phyloP scores from a whole-genome alignment of 2,329 filamentous ascomycete species.

The Thielaviopsis ethacetica region DNA sequence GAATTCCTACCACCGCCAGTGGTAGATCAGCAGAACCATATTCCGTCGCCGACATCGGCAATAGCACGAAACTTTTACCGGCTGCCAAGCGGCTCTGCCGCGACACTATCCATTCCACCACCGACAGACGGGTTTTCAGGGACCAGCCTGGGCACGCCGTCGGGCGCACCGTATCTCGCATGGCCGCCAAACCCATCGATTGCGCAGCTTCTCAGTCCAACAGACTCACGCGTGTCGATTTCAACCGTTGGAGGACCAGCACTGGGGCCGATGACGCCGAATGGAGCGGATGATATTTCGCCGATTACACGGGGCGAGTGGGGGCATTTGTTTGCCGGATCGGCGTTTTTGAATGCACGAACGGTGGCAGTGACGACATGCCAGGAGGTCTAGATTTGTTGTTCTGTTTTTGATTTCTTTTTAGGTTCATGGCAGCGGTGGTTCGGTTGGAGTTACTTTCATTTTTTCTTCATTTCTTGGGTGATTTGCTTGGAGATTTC shows the following conservation, averaged over 20 bases:
- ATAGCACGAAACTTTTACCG: constrained; percentile 8
- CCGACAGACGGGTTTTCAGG: background rate
- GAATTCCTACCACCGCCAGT: background rate
- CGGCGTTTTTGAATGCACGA: constrained; percentile 22
- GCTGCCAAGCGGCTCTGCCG: constrained; percentile 6
- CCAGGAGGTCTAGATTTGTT: constrained; percentile 1
- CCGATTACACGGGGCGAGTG: constrained; percentile 46
- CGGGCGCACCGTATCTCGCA: background rate
- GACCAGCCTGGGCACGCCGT: background rate
- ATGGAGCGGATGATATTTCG: constrained; percentile 44
- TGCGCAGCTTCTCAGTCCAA: constrained; percentile 8
- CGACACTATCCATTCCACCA: background rate
- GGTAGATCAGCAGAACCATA: background rate
- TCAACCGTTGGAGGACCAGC: constrained; percentile 6
- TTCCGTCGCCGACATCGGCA: constrained; percentile 6
- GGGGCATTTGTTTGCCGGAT: constrained; percentile 40
- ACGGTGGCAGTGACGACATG: constrained; percentile 37
- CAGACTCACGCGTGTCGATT: constrained; percentile 1
- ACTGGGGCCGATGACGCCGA: constrained; percentile 37
- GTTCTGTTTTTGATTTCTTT: constrained; percentile 2
- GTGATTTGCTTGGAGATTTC: constrained; percentile 8
- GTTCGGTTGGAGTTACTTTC: constrained; percentile 12
- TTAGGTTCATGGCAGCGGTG: constrained; percentile 27
- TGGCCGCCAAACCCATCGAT: constrained; percentile 6
- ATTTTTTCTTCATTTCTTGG: constrained; percentile 1